Base-by-base conservation (phyloP, 2,329 filamentous ascomycete species). In the Colletotrichum tofieldiae region DNA sequence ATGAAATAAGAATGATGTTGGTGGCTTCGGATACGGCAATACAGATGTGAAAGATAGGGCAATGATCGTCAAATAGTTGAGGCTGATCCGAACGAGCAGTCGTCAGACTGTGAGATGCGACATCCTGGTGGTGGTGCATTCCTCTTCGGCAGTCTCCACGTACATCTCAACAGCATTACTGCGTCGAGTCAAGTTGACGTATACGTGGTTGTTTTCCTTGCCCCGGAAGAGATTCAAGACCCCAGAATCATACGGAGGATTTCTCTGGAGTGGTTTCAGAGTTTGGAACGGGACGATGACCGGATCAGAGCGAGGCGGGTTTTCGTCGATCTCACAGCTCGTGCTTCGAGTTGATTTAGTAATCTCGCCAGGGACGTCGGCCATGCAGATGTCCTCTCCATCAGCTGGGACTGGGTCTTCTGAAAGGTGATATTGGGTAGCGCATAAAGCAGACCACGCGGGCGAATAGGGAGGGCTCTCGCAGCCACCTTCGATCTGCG, bases 81-180 rank as follows among this genome's bases (percentile, higher is more conserved):
- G 18, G 5, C 39, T n/a, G 23, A 49, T 32, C 5, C n/a, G 26
- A 20, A 26, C 32, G 35, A n/a, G 11, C 23, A 52, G n/a, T 14
- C 60, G 14, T 63, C 35, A 60, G 18, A 67, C 32, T 41, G 29
- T 20, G 18, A 64, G 45, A 29, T 47, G 8, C 2, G 14, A 59
- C 39, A 64, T 39, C 12, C 55, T 26, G 5, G 16, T 29, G 37
- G 59, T 29, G 3, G 51, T 12, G 6, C n/a, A 32, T n/a, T n/a
- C 51, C 18, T 56, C 45, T 29, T 52, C 39, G 9, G 54, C 39
- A 12, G 54, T n/a, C 23, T 69, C 72, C 2, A 76, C 68, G 77
- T 78, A 81, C 72, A 77, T 75, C 16, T 79, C 77, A 12, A 81
- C 65, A 16, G 79, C 77, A 12, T 74, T 77, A 9, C 39, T 74